Percentiles rank a stretch among this genome's conserved stretches.
Evolutionary conservation across 371 early-diverging fungal genomes (phyloP).

Genomic region (Mucor indicus): DNA sequence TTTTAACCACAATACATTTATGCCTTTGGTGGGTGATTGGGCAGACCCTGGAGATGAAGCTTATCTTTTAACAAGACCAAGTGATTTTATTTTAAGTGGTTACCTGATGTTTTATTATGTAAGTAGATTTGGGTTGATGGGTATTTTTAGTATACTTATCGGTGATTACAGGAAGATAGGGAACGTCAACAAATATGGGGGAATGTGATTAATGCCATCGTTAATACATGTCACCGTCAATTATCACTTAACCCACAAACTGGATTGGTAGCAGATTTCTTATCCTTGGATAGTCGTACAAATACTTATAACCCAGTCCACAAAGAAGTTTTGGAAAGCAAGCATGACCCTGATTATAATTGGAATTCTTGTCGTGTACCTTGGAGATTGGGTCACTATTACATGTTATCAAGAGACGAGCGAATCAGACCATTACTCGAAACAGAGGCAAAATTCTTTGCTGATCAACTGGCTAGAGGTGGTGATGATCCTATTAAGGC

Average conservation of each 20-base stretch:
- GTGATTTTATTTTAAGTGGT: slow-evolving; percentile 59
- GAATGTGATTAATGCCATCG: slow-evolving; percentile 48
- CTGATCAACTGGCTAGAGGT: slow-evolving; percentile 35
- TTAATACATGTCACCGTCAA: slow-evolving; percentile 41
- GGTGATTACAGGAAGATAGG: slow-evolving; percentile 39
- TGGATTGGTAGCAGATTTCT: slow-evolving; percentile 61
- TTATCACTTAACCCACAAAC: slow-evolving; percentile 48
- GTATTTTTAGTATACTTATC: background rate
- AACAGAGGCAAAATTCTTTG: slow-evolving; percentile 59
- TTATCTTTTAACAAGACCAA: slow-evolving; percentile 52
- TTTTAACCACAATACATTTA: slow-evolving; percentile 52
- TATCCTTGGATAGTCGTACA: slow-evolving; percentile 37
- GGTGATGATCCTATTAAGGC: slow-evolving; percentile 49
- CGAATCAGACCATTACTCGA: slow-evolving; percentile 48
- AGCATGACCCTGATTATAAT: slow-evolving; percentile 50
- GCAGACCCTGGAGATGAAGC: slow-evolving; percentile 56
- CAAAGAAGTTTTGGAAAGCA: slow-evolving; percentile 49
- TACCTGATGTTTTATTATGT: slow-evolving; percentile 56
- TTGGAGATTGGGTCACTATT: slow-evolving; percentile 63
- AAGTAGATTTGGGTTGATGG: slow-evolving; percentile 2
- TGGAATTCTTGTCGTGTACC: slow-evolving; percentile 60
- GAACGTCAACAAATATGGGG: slow-evolving; percentile 52
- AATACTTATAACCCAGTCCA: slow-evolving; percentile 44
- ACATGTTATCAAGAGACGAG: slow-evolving; percentile 54
- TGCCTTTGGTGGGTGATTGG: slow-evolving; percentile 65